These are phyloP conservation scores for Pythium vanterpoolii DNA, from an alignment of 352 stramenopile species.

Conservation along the genomic window DNA sequence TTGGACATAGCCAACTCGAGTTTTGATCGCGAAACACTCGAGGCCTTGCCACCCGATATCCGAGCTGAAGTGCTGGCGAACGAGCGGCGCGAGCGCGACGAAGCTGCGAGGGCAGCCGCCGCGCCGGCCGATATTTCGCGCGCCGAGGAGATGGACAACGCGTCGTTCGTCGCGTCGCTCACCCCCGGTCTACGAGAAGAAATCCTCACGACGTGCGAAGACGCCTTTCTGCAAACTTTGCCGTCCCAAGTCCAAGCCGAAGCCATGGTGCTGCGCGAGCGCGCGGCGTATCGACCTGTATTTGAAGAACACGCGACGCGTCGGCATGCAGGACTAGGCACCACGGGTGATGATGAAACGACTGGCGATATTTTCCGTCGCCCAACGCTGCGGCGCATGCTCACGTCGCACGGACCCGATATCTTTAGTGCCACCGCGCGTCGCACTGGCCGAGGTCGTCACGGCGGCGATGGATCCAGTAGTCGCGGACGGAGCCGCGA, in stretches of 20 bases:
- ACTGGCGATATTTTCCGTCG: conserved; percentile 62
- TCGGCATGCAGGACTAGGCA: conserved; percentile 20
- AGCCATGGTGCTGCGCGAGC: conserved; percentile 94
- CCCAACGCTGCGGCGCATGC: conserved; percentile 72
- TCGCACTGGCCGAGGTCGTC: conserved; percentile 33
- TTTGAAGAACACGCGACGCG: conserved; percentile 47
- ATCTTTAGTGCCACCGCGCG: conserved; percentile 27
- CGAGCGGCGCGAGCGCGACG: conserved; percentile 91
- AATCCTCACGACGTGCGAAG: conserved; percentile 95
- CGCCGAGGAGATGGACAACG: conserved; percentile 98
- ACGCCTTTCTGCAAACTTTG: conserved; percentile 93
- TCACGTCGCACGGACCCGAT: conserved; percentile 70
- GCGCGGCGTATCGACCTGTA: conserved; percentile 73
- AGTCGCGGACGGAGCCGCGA: conserved; percentile 34
- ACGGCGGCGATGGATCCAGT: conserved; percentile 41
- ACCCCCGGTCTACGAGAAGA: conserved; percentile 94
- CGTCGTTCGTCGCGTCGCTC: conserved; percentile 96
- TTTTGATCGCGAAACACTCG: conserved; percentile 94
- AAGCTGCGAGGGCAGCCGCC: conserved; percentile 53
- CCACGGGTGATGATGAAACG: conserved; percentile 28
- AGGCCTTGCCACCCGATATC: conserved; percentile 96
- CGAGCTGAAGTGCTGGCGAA: conserved; percentile 95
- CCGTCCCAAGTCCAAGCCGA: conserved; percentile 93
- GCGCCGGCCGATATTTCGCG: conserved; percentile 91
- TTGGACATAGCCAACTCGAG: conserved; percentile 86